These are phyloP conservation scores for Tylopilus sp. DNA, from an alignment of 768 basidiomycete species.

Conservation along the genomic window DNA sequence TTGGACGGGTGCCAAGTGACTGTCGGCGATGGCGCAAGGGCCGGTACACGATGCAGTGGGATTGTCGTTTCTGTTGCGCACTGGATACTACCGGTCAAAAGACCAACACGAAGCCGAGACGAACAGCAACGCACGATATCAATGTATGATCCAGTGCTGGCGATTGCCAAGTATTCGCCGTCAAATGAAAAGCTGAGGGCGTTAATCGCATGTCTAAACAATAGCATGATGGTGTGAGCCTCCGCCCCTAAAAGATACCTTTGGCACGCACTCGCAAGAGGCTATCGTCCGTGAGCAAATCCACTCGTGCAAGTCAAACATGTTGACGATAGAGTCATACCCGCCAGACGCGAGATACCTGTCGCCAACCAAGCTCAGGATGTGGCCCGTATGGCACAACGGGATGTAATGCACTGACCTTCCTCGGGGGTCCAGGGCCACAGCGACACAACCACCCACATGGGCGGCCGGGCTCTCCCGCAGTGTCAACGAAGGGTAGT, in stretches of 20 bases:
- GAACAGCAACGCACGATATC: constrained; percentile 56
- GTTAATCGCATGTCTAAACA: constrained; percentile 65
- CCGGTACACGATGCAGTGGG: constrained; percentile 73
- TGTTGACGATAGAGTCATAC: constrained; percentile 76
- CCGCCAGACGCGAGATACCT: constrained; percentile 81
- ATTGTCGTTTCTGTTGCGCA: constrained; percentile 75
- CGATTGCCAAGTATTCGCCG: constrained; percentile 79
- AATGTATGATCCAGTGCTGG: constrained; percentile 67
- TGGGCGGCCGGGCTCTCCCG: constrained; percentile 69
- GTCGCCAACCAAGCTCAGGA: constrained; percentile 9
- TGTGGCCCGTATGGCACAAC: not conserved
- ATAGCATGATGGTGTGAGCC: constrained; percentile 1
- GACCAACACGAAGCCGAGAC: not conserved
- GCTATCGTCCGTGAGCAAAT: constrained; percentile 75
- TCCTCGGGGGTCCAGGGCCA: constrained; percentile 79
- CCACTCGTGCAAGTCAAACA: constrained; percentile 80
- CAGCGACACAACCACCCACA: constrained; percentile 74
- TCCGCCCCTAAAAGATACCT: not conserved
- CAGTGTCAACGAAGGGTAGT: constrained; percentile 59
- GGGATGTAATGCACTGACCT: constrained; percentile 35
- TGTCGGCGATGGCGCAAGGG: constrained; percentile 67
- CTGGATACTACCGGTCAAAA: constrained; percentile 34
- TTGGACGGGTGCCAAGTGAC: constrained; percentile 83
- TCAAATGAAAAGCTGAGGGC: constrained; percentile 78
- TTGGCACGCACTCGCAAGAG: constrained; percentile 66